A percentile compares a stretch with the other conserved stretches of the same genome.
Conservation (phyloP, 2,329 filamentous ascomycete species). For the Sporothrix dimorphospora region DNA sequence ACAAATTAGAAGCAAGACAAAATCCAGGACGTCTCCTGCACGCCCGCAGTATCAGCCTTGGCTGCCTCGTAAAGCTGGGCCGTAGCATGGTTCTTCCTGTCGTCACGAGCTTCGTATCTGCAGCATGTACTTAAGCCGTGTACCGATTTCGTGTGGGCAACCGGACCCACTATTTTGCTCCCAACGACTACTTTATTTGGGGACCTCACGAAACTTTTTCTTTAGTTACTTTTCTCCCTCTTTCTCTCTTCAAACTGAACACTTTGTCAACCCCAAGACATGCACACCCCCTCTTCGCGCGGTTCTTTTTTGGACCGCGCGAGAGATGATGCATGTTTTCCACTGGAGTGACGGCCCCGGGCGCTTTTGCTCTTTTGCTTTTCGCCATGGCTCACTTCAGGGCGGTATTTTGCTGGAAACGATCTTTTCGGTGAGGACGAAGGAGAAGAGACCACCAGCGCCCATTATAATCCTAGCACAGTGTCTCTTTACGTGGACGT, state of each 20-base stretch:
- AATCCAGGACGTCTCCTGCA: background rate
- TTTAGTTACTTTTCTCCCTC: constrained; percentile 30
- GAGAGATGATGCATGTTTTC: constrained; percentile 4
- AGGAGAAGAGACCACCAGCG: constrained; percentile 53
- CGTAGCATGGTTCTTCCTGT: background rate
- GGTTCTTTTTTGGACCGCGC: background rate
- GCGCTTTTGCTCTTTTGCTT: background rate
- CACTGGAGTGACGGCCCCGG: constrained; percentile 13
- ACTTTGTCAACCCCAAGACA: constrained; percentile 44
- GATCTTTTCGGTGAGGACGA: constrained; percentile 43
- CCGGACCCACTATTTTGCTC: constrained; percentile 18
- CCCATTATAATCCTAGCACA: constrained; percentile 63
- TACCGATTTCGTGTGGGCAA: background rate
- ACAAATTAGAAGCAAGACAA: background rate
- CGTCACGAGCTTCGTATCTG: constrained; percentile 21
- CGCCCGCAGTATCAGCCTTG: background rate
- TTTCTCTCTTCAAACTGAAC: constrained; percentile 49
- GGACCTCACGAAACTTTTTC: constrained; percentile 1
- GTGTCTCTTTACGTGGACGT: constrained; percentile 45
- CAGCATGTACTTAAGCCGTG: constrained; percentile 20
- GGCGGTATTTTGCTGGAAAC: constrained; percentile 35
- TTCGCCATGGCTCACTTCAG: constrained; percentile 49
- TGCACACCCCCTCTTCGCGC: constrained; percentile 7
- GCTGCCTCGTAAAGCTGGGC: background rate
- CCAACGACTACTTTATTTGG: background rate